A percentile compares a stretch with the other conserved stretches of the same genome.
Evolutionary conservation across 1,284 basidiomycete genomes (phyloP).

Genomic region (Marasmius oreades): DNA sequence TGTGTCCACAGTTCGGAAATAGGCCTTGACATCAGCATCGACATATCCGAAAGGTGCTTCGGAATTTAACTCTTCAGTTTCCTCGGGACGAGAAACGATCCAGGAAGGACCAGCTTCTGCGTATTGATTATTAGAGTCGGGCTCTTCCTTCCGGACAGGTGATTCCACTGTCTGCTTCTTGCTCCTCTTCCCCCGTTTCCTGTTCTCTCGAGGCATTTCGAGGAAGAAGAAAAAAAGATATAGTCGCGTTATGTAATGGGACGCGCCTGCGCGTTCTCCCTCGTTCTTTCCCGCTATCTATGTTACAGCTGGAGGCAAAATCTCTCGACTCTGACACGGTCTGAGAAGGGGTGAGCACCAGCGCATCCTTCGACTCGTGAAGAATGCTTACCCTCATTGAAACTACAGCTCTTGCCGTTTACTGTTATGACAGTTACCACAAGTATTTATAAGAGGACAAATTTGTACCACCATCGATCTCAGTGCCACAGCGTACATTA

Average conservation of each 20-base stretch:
- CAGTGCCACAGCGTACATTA: too few relatives aligned
- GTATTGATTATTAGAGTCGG: constrained; percentile 12
- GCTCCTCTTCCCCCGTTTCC: constrained; percentile 75
- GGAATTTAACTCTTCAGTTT: constrained; percentile 39
- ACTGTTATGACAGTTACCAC: too few relatives aligned
- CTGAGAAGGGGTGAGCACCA: too few relatives aligned
- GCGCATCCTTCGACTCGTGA: too few relatives aligned
- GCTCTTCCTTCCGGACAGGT: constrained; percentile 4
- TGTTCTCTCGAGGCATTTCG: constrained; percentile 74
- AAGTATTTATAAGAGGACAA: too few relatives aligned
- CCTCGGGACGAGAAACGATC: constrained; percentile 47
- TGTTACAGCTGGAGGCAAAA: background rate
- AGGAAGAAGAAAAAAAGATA: background rate
- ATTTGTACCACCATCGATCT: too few relatives aligned
- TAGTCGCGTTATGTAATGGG: background rate
- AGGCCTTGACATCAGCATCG: constrained; percentile 86
- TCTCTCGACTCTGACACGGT: too few relatives aligned
- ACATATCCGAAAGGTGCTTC: constrained; percentile 87
- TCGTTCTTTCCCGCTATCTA: background rate
- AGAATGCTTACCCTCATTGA: too few relatives aligned
- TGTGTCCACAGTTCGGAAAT: constrained; percentile 83
- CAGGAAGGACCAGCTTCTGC: constrained; percentile 53
- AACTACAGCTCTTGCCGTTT: too few relatives aligned
- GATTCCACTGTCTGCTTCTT: constrained; percentile 44
- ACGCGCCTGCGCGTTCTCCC: background rate